These are phyloP conservation scores for Podospora bellae-mahoneyi DNA, from an alignment of 495 filamentous ascomycete species.

Conservation along the genomic window DNA sequence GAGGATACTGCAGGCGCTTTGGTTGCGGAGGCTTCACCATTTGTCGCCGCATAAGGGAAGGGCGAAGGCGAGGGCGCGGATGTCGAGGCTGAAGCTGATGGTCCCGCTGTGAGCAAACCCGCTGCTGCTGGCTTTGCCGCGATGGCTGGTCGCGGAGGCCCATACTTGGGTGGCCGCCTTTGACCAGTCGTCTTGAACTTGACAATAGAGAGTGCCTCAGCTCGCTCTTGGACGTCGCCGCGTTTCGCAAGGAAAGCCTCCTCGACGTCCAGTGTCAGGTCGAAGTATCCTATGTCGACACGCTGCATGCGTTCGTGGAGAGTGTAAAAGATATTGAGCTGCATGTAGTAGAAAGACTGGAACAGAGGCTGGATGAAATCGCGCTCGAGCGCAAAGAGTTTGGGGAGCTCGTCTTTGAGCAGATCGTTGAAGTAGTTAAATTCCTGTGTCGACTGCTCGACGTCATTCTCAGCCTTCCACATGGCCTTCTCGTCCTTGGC, in stretches of 20 bases:
- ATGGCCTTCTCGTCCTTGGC: conserved; percentile 96
- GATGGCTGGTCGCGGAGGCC: conserved; percentile 39
- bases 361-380: conserved; percentile 98
- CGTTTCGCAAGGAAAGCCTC: conserved; percentile 85
- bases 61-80: conserved; percentile 17
- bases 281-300: conserved; percentile 96
- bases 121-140: conserved; percentile 39
- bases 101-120: conserved; percentile 41
- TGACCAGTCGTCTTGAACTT: conserved; percentile 83
- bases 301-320: conserved; percentile 96
- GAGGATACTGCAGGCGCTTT: conserved; percentile 11
- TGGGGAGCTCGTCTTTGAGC: conserved; percentile 91
- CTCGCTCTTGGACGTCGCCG: conserved; percentile 76
- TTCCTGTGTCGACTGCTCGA: conserved; percentile 89
- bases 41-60: not conserved
- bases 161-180: conserved; percentile 53
- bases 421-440: conserved; percentile 97
- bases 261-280: conserved; percentile 83
- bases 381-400: conserved; percentile 85
- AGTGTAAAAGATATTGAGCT: conserved; percentile 99
- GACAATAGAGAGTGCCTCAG: conserved; percentile 76
- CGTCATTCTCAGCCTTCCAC: conserved; percentile 91
- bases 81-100: conserved; percentile 26
- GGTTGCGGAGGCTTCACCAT: conserved; percentile 7
- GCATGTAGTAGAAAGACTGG: conserved; percentile 99